phyloP scores from a whole-genome alignment of 1,139 yeast genomes.

The Diutina rugosa region DNA sequence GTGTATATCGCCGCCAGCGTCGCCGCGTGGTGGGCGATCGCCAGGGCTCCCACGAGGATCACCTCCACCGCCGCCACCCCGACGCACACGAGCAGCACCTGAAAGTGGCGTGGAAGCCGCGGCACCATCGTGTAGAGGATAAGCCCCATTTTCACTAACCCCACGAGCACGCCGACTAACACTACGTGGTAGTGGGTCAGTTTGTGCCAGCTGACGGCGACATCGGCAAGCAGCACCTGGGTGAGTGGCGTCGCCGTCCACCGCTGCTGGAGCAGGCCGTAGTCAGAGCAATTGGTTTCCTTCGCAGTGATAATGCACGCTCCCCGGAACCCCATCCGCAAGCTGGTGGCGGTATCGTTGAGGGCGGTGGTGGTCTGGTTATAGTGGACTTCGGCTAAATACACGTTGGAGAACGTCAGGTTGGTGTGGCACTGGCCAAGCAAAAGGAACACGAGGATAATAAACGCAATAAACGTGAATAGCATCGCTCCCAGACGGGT shows the following conservation, averaged over 20 bases:
- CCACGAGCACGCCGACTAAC: constrained; percentile 33
- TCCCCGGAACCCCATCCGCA: constrained; percentile 7
- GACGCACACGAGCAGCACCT: constrained; percentile 19
- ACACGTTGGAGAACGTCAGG: constrained; percentile 6
- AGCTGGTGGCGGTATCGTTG: constrained; percentile 2
- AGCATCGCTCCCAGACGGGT: neutral
- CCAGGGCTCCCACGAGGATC: constrained; percentile 54
- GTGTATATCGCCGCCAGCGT: constrained; percentile 29
- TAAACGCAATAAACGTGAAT: neutral
- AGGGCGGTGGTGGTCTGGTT: neutral
- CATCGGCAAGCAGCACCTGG: constrained; percentile 4
- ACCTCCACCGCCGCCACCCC: constrained; percentile 23
- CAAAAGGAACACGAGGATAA: constrained; percentile 8
- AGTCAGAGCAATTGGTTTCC: constrained; percentile 6
- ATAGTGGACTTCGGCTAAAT: constrained; percentile 5
- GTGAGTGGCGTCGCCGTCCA: neutral
- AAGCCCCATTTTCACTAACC: constrained; percentile 25
- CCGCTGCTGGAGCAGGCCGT: constrained; percentile 3
- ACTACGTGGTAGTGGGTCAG: constrained; percentile 16
- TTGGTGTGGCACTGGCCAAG: constrained; percentile 7
- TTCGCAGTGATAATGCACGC: constrained; percentile 5
- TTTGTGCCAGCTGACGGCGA: constrained; percentile 5
- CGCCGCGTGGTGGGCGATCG: constrained; percentile 59
- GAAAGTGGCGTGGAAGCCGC: constrained; percentile 29
- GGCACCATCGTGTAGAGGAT: constrained; percentile 35